Evolutionary conservation across 192 early-diverging fungal species (phyloP), one percentile per base, ranked within the genome.

Genomic region (Coemansia sp.): DNA sequence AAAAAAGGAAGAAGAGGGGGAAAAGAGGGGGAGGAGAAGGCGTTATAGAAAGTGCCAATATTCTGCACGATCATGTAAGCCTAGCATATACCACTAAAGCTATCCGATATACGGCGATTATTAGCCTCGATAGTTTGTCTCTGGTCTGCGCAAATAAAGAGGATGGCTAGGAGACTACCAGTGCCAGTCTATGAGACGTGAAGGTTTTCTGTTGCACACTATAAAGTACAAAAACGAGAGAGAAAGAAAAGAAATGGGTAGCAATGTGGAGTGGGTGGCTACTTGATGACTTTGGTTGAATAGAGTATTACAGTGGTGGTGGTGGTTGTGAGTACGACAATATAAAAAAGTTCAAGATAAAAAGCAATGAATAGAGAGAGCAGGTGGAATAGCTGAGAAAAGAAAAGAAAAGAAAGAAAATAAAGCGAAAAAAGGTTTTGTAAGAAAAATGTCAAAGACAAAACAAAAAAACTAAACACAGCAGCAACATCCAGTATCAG

Each of bases 401-500:
- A 49, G 53, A 19, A 32, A 16, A 45, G 13, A 38, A 45, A 63
- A 73, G 32, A 45, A 63, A 73, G 32, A 69, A 60, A 63, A 51
- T 32, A 32, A 32, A 32, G 32, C 2, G 32, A 32, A 32, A 32
- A 32, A 32, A 32, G 32, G 0, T 32, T 41, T 49, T 10, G 9
- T 46, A 60, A 45, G 39, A n/a, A 61, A 43, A 58, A 63, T 22
- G 37, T 57, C 32, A 44, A 38, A 64, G 20, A 43, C 25, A 17
- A 38, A 17, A n/a, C 20, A 64, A 56, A 32, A 39, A 42, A 68
- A 5, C 32, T 32, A 45, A 59, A 65, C 13, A 50, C 61, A 55
- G 45, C 20, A 49, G n/a, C 10, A 59, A 48, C 43, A 55, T 25
- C 13, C 32, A 51, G n/a, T 8, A 40, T 32, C 32, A 2, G 32